Evolutionary conservation across 441 rosid species (phyloP).

Genomic region (Populus trichocarpa): DNA sequence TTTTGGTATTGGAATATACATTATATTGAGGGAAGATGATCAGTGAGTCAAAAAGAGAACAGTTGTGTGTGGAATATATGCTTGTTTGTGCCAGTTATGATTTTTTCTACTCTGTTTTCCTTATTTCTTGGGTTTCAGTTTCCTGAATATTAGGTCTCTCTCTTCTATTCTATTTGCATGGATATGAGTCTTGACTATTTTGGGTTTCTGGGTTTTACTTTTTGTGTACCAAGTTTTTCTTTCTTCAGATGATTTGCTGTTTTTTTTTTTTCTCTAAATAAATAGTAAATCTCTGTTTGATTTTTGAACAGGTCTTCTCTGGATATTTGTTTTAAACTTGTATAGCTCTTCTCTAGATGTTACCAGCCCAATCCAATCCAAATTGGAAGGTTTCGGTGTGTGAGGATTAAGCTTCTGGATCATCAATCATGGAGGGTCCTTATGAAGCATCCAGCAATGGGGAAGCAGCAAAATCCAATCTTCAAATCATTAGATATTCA

Average conservation of each 20-base stretch:
- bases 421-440: conserved; percentile 43
- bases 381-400: conserved; percentile 30
- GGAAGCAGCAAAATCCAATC: conserved; percentile 33
- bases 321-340: conserved; percentile 3
- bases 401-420: conserved; percentile 35
- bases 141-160: conserved; percentile 26
- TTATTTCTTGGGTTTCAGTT: conserved; percentile 35
- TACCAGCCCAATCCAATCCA: conserved; percentile 19
- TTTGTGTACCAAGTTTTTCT: not conserved
- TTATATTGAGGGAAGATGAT: not conserved
- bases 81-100: conserved; percentile 4
- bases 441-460: conserved; percentile 35
- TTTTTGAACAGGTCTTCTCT: conserved; percentile 14
- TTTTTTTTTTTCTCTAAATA: conserved; percentile 1
- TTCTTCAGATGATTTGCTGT: not conserved
- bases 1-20: not conserved
- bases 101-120: conserved; percentile 23
- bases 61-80: conserved; percentile 4
- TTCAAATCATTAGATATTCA: conserved; percentile 55
- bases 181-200: conserved; percentile 5
- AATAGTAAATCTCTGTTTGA: not conserved
- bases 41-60: not conserved
- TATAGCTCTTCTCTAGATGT: conserved; percentile 20
- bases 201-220: conserved; percentile 15
- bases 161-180: conserved; percentile 10